Conservation (phyloP, 495 filamentous ascomycete genomes). For the Trichoderma orchidacearum region DNA sequence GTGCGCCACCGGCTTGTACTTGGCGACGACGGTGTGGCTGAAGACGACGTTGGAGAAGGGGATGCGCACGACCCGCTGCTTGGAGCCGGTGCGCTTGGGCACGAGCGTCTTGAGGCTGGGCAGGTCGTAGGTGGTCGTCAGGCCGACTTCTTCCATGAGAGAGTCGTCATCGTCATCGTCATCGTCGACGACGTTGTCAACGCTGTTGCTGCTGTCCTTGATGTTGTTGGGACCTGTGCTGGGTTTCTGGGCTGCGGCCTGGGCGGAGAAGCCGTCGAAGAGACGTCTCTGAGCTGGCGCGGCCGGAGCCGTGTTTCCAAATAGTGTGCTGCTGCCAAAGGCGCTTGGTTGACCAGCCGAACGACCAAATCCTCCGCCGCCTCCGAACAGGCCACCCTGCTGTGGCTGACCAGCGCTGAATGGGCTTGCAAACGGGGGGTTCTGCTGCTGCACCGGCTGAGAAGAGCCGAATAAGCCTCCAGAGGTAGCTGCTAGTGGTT, state of each 20-base stretch:
- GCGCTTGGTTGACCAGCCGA: no score
- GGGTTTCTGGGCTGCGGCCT: background rate
- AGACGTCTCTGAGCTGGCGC: background rate
- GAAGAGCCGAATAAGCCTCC: background rate
- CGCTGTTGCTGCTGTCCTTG: background rate
- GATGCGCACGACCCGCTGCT: slow-evolving; percentile 33
- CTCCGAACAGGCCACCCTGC: no score
- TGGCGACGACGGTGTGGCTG: slow-evolving; percentile 47
- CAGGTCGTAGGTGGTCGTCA: slow-evolving; percentile 51
- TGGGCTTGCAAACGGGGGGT: no score
- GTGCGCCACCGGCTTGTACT: slow-evolving; percentile 52
- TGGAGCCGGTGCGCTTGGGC: slow-evolving; percentile 24
- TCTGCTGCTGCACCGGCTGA: background rate
- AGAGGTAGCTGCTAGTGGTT: background rate
- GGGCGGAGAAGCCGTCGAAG: background rate
- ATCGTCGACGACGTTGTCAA: background rate
- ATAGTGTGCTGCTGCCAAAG: no score
- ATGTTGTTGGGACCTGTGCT: background rate
- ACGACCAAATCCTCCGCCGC: no score
- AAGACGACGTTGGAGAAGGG: slow-evolving; percentile 27
- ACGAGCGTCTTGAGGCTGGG: slow-evolving; percentile 35
- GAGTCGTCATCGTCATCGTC: slow-evolving; percentile 11
- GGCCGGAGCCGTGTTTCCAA: no score
- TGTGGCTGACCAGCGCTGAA: no score
- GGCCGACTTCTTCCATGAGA: slow-evolving; percentile 33